A percentile compares a stretch with the other conserved stretches of the same genome.
Conservation (phyloP, 306 rosid species). For the Begonia loranthoides region DNA sequence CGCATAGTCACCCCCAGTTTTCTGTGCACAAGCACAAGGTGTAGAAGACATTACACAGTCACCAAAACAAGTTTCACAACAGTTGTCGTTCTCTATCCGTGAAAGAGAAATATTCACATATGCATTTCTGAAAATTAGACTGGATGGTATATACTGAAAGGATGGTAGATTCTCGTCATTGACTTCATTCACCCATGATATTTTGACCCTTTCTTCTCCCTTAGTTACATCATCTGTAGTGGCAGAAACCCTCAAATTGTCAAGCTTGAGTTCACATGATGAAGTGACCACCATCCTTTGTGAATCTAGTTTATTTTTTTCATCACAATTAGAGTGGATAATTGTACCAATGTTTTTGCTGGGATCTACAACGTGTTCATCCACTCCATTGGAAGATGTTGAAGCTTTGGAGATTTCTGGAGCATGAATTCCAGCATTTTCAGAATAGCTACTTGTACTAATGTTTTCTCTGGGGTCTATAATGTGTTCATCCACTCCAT, state of each 20-base stretch:
- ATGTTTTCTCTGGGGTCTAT: constrained; percentile 14
- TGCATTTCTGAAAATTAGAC: constrained; percentile 49
- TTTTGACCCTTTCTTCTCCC: constrained; percentile 68
- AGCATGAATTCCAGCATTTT: constrained; percentile 18
- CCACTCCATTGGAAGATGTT: constrained; percentile 8
- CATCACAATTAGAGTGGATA: constrained; percentile 21
- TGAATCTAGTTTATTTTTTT: constrained; percentile 6
- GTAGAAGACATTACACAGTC: constrained; percentile 45
- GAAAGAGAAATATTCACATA: constrained; percentile 43
- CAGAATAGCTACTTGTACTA: constrained; percentile 18
- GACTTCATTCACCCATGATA: constrained; percentile 56
- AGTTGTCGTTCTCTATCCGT: constrained; percentile 41
- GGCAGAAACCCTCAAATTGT: constrained; percentile 27
- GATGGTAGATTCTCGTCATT: constrained; percentile 34
- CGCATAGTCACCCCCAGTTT: constrained; percentile 52
- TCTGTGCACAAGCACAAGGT: constrained; percentile 59
- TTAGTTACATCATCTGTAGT: constrained; percentile 48
- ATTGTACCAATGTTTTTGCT: constrained; percentile 14
- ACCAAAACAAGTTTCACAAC: constrained; percentile 73
- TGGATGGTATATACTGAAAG: constrained; percentile 52
- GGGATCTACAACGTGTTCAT: constrained; percentile 12
- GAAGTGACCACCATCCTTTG: constrained; percentile 26
- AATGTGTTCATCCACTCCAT: constrained; percentile 16
- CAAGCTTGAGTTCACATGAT: constrained; percentile 21
- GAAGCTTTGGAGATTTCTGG: constrained; percentile 15